Evolutionary conservation across 1,139 yeast species (phyloP).

Genomic region (Candida tetrigidarum): DNA sequence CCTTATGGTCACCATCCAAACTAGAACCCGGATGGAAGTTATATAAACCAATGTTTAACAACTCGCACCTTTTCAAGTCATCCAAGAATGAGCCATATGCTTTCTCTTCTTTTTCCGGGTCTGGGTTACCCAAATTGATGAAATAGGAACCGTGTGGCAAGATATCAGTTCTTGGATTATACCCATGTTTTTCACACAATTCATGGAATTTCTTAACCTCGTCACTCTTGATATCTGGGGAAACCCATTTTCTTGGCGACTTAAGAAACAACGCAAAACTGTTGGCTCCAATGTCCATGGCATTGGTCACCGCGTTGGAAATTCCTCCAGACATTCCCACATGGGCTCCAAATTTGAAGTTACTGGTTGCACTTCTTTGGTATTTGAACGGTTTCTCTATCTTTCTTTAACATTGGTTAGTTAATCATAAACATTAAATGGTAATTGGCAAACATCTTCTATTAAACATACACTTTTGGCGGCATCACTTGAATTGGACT

Average conservation of each 20-base stretch:
- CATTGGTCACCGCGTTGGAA: slow-evolving; percentile 75
- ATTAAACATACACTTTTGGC: slow-evolving; percentile 17
- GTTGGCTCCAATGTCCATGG: slow-evolving; percentile 77
- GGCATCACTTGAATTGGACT: slow-evolving; percentile 14
- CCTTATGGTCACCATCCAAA: slow-evolving; percentile 68
- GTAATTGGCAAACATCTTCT: not conserved
- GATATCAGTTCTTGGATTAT: slow-evolving; percentile 75
- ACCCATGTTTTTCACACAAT: slow-evolving; percentile 63
- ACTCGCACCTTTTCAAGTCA: slow-evolving; percentile 86
- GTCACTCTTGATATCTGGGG: slow-evolving; percentile 72
- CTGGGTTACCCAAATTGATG: slow-evolving; percentile 92
- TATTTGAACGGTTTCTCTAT: slow-evolving; percentile 22
- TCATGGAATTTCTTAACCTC: slow-evolving; percentile 69
- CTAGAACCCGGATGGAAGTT: slow-evolving; percentile 97
- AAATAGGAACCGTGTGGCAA: slow-evolving; percentile 96
- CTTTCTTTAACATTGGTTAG: slow-evolving; percentile 9
- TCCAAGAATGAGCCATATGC: slow-evolving; percentile 83
- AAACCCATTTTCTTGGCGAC: slow-evolving; percentile 90
- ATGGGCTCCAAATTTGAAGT: slow-evolving; percentile 78
- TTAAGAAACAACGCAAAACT: slow-evolving; percentile 90
- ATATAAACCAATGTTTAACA: slow-evolving; percentile 79
- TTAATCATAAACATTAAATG: not conserved
- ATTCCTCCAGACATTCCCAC: slow-evolving; percentile 76
- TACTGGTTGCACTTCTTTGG: slow-evolving; percentile 24
- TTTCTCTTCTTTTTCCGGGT: slow-evolving; percentile 72